Percentiles rank a stretch among this genome's conserved stretches.
Evolutionary conservation across 2,329 filamentous ascomycete species (phyloP).

Genomic region (Colletotrichum chrysophilum): DNA sequence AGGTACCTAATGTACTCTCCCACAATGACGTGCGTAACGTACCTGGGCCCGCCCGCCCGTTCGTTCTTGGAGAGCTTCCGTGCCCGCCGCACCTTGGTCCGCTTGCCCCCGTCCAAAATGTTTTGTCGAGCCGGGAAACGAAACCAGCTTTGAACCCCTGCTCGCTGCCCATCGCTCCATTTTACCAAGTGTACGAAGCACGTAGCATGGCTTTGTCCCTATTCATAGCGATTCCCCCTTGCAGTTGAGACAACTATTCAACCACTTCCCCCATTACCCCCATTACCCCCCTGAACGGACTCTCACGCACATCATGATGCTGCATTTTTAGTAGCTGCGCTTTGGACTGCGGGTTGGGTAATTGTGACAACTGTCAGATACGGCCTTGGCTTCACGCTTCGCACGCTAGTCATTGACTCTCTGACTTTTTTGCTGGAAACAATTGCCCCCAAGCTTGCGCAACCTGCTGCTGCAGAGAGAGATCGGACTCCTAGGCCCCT

Average conservation of each 20-base stretch:
- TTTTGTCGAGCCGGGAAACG: not conserved
- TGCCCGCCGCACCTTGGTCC: not conserved
- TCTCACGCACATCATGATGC: not conserved
- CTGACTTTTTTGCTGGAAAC: not conserved
- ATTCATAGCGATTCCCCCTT: not conserved
- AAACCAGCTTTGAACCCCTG: constrained; percentile 7
- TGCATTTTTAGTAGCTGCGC: not conserved
- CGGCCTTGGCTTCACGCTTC: not conserved
- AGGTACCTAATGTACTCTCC: too few relatives aligned
- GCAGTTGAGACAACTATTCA: not conserved
- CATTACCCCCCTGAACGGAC: not conserved
- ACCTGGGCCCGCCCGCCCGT: not conserved
- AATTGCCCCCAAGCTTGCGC: not conserved
- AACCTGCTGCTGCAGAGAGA: not conserved
- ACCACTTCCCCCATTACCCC: not conserved
- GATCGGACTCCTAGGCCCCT: not conserved
- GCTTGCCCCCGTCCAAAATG: not conserved
- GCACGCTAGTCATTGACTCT: not conserved
- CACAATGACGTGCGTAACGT: not conserved
- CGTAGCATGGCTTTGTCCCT: not conserved
- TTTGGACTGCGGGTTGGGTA: not conserved
- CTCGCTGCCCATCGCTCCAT: not conserved
- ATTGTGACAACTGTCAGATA: not conserved
- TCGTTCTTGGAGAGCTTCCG: not conserved
- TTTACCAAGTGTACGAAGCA: not conserved